These are phyloP conservation scores for Trapa incisa DNA, from an alignment of 345 rosid species.

Conservation along the genomic window DNA sequence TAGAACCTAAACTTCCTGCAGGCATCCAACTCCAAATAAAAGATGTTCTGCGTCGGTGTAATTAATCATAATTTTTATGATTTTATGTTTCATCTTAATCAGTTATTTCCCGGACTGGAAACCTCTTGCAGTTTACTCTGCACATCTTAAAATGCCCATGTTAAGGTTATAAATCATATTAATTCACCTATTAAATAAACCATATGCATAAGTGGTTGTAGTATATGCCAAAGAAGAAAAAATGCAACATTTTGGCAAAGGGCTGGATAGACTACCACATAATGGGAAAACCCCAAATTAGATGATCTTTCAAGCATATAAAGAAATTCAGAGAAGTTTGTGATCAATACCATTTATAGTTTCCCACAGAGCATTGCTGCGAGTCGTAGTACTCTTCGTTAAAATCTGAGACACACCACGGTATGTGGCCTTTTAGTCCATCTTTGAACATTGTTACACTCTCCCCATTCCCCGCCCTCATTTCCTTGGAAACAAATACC, in stretches of 20 bases:
- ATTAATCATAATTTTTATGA: no score
- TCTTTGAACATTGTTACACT: conserved; percentile 18
- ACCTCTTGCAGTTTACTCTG: no score
- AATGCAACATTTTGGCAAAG: not conserved
- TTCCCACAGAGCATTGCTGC: conserved; percentile 14
- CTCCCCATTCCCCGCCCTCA: conserved; percentile 22
- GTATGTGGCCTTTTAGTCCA: conserved; percentile 2
- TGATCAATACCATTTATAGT: conserved; percentile 23
- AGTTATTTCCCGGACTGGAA: no score
- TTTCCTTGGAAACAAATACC: conserved; percentile 27
- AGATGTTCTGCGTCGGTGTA: no score
- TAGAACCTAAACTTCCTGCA: conserved; percentile 28
- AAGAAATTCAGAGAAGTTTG: not conserved
- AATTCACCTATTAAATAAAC: no score
- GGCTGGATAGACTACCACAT: no score
- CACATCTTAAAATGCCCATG: not conserved
- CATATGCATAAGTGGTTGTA: no score
- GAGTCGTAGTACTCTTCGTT: conserved; percentile 12
- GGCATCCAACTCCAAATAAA: no score
- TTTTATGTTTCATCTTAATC: no score
- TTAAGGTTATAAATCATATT: no score
- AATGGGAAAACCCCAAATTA: no score
- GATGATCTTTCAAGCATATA: not conserved
- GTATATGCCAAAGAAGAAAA: no score
- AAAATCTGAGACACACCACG: conserved; percentile 25